phyloP scores from a whole-genome alignment of 371 early-diverging fungal species.

The Syncephalastrum contaminatum region DNA sequence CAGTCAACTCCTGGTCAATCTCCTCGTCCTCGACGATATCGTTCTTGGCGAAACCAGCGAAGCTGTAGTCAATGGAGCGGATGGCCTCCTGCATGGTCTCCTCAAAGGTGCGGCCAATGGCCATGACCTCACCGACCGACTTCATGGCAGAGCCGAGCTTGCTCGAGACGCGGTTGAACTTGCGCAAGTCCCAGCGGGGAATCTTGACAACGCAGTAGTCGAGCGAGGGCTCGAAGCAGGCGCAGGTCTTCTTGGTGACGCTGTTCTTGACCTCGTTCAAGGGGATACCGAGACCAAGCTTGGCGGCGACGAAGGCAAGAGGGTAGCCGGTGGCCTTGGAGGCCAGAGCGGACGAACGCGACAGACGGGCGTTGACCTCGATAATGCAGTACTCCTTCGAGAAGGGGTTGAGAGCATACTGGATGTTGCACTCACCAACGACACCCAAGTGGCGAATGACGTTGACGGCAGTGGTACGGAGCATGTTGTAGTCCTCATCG shows the following conservation, averaged over 20 bases:
- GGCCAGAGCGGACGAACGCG: constrained; percentile 84
- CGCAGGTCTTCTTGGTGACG: constrained; percentile 89
- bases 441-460: constrained; percentile 93
- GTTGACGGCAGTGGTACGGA: constrained; percentile 92
- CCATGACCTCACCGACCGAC: constrained; percentile 97
- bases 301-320: constrained; percentile 94
- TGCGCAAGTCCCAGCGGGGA: constrained; percentile 94
- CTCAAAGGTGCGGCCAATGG: constrained; percentile 94
- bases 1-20: constrained; percentile 71
- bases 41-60: constrained; percentile 67
- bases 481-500: constrained; percentile 94
- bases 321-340: constrained; percentile 97
- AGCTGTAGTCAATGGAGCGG: constrained; percentile 71
- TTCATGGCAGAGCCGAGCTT: constrained; percentile 89
- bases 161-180: constrained; percentile 86
- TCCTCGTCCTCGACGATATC: constrained; percentile 53
- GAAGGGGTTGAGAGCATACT: constrained; percentile 91
- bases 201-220: constrained; percentile 95
- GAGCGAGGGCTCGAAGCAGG: constrained; percentile 93
- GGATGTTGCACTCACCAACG: constrained; percentile 97
- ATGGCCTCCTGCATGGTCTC: constrained; percentile 92
- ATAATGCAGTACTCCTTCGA: constrained; percentile 88
- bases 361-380: constrained; percentile 95
- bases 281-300: constrained; percentile 84
- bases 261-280: constrained; percentile 85